phyloP scores from a whole-genome alignment of 257 asterid genomes.

The Solanum raphanifolium region DNA sequence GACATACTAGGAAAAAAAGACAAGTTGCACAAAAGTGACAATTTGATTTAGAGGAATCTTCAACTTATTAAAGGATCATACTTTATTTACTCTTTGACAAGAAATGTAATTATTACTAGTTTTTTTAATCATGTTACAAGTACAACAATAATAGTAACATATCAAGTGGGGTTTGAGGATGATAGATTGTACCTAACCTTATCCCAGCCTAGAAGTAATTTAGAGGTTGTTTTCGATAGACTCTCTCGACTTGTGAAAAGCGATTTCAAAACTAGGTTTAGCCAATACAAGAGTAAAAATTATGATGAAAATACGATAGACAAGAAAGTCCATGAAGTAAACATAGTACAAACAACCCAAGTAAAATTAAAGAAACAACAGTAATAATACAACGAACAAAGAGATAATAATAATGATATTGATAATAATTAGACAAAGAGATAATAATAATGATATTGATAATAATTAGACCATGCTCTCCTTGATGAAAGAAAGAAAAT shows the following conservation, averaged over 20 bases:
- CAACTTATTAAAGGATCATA: not conserved
- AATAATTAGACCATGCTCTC: too few relatives aligned
- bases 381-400: too few relatives aligned
- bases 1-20: not conserved
- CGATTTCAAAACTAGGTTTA: not conserved
- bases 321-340: not conserved
- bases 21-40: not conserved
- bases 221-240: not conserved
- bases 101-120: not conserved
- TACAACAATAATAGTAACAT: not conserved
- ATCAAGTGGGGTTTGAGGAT: not conserved
- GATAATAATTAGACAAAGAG: not conserved
- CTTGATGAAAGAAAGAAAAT: too few relatives aligned
- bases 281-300: not conserved
- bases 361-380: not conserved
- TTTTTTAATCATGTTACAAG: not conserved
- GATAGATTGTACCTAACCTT: rapidly evolving
- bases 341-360: not conserved
- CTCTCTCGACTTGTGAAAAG: too few relatives aligned
- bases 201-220: rapidly evolving
- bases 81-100: not conserved
- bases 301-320: not conserved
- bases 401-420: not conserved
- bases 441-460: too few relatives aligned
- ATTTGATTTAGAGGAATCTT: not conserved